A percentile compares a stretch with the other conserved stretches of the same genome.
phyloP scores from a whole-genome alignment of 306 rosid species.

The Fagus sylvatica region DNA sequence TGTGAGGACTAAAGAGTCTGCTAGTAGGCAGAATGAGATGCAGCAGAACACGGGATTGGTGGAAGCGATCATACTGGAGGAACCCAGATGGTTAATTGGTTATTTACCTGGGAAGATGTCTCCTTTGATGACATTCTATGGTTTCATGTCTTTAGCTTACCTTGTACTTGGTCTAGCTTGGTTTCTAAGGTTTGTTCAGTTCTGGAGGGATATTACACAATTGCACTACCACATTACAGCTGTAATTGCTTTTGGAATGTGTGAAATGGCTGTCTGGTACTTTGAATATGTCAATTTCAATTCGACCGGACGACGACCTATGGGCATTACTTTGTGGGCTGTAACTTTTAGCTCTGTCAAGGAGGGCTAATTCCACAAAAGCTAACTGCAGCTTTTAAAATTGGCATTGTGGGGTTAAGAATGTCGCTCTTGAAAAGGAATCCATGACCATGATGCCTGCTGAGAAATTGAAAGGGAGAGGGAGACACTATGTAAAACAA shows the following conservation, averaged over 20 bases:
- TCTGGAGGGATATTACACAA: conserved; percentile 79
- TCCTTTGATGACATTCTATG: conserved; percentile 77
- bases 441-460: too few relatives aligned
- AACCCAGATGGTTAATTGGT: conserved; percentile 86
- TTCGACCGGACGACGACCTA: conserved; percentile 82
- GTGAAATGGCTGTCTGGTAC: conserved; percentile 96
- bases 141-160: conserved; percentile 83
- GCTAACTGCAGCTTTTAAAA: too few relatives aligned
- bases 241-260: conserved; percentile 93
- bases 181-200: conserved; percentile 80
- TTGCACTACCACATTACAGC: conserved; percentile 83
- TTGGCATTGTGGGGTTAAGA: too few relatives aligned
- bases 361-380: too few relatives aligned
- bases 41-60: conserved; percentile 76
- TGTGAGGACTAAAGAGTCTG: conserved; percentile 61
- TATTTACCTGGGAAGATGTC: conserved; percentile 87
- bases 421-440: too few relatives aligned
- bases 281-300: conserved; percentile 87
- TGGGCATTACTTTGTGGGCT: conserved; percentile 88
- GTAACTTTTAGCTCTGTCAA: conserved; percentile 69
- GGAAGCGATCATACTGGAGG: conserved; percentile 83
- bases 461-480: too few relatives aligned
- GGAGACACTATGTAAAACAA: too few relatives aligned
- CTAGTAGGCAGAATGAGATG: conserved; percentile 48
- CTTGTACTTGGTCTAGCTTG: conserved; percentile 70